These are phyloP conservation scores for Coprinopsis strossmayeri DNA, from an alignment of 768 basidiomycete species.

Conservation along the genomic window DNA sequence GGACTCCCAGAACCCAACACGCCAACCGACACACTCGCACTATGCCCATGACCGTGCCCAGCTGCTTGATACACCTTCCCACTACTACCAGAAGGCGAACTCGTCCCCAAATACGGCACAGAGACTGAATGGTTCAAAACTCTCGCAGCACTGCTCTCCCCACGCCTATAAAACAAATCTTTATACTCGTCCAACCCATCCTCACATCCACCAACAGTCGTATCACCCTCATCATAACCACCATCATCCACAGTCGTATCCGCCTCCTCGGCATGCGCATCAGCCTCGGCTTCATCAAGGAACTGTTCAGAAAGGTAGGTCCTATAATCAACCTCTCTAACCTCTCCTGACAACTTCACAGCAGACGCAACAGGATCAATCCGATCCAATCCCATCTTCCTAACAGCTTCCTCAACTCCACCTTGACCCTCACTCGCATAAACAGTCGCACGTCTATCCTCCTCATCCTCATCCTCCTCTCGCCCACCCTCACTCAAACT, in stretches of 20 bases:
- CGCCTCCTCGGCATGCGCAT: no score
- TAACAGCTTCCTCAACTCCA: background rate
- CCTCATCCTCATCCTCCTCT: background rate
- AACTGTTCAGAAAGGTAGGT: background rate
- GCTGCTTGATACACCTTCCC: background rate
- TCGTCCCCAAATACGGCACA: background rate
- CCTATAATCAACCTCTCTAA: background rate
- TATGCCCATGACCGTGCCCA: background rate
- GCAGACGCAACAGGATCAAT: slow-evolving; percentile 1
- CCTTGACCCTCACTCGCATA: no score
- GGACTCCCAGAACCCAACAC: no score
- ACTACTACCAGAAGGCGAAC: no score
- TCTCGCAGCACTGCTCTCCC: background rate
- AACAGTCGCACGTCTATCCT: slow-evolving; percentile 1
- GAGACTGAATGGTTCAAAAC: background rate
- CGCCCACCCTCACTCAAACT: slow-evolving; percentile 5
- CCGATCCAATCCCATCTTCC: background rate
- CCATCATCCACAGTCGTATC: background rate
- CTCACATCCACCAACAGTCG: background rate
- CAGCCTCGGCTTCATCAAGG: background rate
- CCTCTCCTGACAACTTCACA: background rate
- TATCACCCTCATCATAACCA: background rate
- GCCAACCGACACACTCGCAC: background rate
- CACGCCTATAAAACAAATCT: background rate
- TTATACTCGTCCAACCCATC: background rate